Percentiles rank a stretch among this genome's conserved stretches.
These are phyloP conservation scores for Isatis lusitanica DNA, from an alignment of 441 rosid species.

Conservation along the genomic window DNA sequence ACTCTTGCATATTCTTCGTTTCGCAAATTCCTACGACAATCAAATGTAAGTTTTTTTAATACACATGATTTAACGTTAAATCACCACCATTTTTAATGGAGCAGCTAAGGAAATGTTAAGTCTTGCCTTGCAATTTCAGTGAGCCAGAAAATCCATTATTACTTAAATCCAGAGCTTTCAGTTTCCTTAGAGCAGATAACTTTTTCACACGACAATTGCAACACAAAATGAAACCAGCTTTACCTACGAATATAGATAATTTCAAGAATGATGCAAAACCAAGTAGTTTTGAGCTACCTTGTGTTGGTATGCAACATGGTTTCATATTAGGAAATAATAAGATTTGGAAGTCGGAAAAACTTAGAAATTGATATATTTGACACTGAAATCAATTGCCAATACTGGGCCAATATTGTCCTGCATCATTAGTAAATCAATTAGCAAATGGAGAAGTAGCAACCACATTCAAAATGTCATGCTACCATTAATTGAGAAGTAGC, in stretches of 20 bases:
- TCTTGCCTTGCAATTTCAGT: slow-evolving; percentile 18
- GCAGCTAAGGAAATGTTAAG: background rate
- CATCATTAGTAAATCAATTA: slow-evolving; percentile 25
- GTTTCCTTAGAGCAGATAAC: background rate
- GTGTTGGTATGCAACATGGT: slow-evolving; percentile 5
- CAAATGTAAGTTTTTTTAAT: too few relatives aligned
- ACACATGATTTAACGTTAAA: too few relatives aligned
- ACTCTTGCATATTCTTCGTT: too few relatives aligned
- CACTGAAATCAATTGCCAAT: slow-evolving; percentile 79
- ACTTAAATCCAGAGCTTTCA: slow-evolving; percentile 23
- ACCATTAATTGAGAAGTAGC: background rate
- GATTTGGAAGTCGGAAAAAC: slow-evolving; percentile 7
- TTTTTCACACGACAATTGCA: background rate
- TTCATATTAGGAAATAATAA: background rate
- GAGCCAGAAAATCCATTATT: background rate
- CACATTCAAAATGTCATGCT: slow-evolving; percentile 1
- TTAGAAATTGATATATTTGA: slow-evolving; percentile 78
- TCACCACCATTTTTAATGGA: background rate
- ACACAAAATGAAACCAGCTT: background rate
- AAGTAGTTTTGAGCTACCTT: background rate
- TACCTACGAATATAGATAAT: slow-evolving; percentile 9
- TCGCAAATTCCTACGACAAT: too few relatives aligned
- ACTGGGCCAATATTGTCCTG: slow-evolving; percentile 77
- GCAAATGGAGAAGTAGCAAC: background rate
- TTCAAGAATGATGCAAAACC: background rate